A percentile compares a stretch with the other conserved stretches of the same genome.
These are phyloP conservation scores for Raffaelea ambrosiae DNA, from an alignment of 2,329 filamentous ascomycete genomes.

Conservation along the genomic window DNA sequence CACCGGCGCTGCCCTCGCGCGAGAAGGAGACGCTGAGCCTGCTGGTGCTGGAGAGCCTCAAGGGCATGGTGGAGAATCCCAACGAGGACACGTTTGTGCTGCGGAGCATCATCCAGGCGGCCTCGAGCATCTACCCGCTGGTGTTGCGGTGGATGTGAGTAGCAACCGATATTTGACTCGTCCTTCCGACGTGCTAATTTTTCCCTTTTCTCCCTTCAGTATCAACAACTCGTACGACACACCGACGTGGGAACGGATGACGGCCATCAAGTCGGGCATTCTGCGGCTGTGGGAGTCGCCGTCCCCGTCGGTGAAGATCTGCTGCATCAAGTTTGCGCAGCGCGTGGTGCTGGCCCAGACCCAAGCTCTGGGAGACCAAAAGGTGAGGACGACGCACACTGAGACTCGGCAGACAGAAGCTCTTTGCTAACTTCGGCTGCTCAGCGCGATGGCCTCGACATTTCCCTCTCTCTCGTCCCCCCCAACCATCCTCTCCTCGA, in stretches of 20 bases:
- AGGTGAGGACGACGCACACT: conserved; percentile 51
- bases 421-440: neutral
- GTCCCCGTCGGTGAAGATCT: conserved; percentile 69
- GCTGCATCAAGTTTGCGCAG: conserved; percentile 96
- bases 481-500: conserved; percentile 74
- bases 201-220: conserved; percentile 36
- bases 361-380: conserved; percentile 67
- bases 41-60: conserved; percentile 69
- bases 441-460: conserved; percentile 66
- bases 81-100: conserved; percentile 72
- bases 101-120: conserved; percentile 78
- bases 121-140: conserved; percentile 86
- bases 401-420: too few relatives aligned
- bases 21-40: conserved; percentile 76
- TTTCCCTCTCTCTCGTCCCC: conserved; percentile 79
- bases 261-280: conserved; percentile 80
- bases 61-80: conserved; percentile 59
- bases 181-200: neutral
- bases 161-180: conserved; percentile 31
- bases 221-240: conserved; percentile 78
- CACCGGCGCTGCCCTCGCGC: conserved; percentile 66
- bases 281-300: conserved; percentile 80
- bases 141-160: conserved; percentile 93
- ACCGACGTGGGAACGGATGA: conserved; percentile 80
- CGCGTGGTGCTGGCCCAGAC: conserved; percentile 89